phyloP scores from a whole-genome alignment of 805 yeast genomes.

The Lipomyces yamanashiensis region DNA sequence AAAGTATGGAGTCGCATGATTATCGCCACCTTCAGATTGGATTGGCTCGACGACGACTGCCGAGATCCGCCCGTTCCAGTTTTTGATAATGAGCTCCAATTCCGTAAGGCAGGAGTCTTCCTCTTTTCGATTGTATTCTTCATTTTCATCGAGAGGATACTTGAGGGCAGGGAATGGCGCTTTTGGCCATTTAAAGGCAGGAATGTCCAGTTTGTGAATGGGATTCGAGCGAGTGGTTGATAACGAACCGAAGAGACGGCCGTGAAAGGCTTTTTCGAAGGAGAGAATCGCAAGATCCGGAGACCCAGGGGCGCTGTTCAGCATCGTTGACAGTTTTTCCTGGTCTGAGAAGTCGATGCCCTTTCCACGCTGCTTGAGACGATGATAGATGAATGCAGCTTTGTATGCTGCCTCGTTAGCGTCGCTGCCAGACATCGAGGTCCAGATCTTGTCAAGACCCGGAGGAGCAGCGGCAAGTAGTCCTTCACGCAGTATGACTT shows the following conservation, averaged over 20 bases:
- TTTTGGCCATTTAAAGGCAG: slow-evolving; percentile 96
- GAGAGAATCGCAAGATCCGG: slow-evolving; percentile 86
- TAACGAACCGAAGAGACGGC: slow-evolving; percentile 89
- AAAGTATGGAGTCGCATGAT: slow-evolving; percentile 76
- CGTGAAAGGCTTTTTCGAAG: slow-evolving; percentile 90
- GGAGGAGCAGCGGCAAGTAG: slow-evolving; percentile 76
- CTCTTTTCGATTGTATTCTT: slow-evolving; percentile 68
- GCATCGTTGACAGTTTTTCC: slow-evolving; percentile 77
- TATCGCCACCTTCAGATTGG: slow-evolving; percentile 91
- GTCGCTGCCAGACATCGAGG: slow-evolving; percentile 82
- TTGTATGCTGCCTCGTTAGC: slow-evolving; percentile 89
- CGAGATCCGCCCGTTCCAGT: slow-evolving; percentile 79
- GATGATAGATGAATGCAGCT: slow-evolving; percentile 85
- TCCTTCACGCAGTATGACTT: slow-evolving; percentile 55
- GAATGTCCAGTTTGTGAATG: slow-evolving; percentile 84
- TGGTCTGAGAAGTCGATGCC: slow-evolving; percentile 63
- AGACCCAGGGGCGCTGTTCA: slow-evolving; percentile 73
- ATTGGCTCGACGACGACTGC: slow-evolving; percentile 90
- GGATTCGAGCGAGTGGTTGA: slow-evolving; percentile 94
- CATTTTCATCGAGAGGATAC: slow-evolving; percentile 78
- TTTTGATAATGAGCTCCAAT: slow-evolving; percentile 70
- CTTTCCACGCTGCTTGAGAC: slow-evolving; percentile 62
- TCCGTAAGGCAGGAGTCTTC: slow-evolving; percentile 79
- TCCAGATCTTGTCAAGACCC: slow-evolving; percentile 76
- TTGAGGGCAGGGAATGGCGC: slow-evolving; percentile 86